A percentile compares a stretch with the other conserved stretches of the same genome.
These are phyloP conservation scores for Saturnispora kantuleensis DNA, from an alignment of 805 yeast genomes.

Conservation along the genomic window DNA sequence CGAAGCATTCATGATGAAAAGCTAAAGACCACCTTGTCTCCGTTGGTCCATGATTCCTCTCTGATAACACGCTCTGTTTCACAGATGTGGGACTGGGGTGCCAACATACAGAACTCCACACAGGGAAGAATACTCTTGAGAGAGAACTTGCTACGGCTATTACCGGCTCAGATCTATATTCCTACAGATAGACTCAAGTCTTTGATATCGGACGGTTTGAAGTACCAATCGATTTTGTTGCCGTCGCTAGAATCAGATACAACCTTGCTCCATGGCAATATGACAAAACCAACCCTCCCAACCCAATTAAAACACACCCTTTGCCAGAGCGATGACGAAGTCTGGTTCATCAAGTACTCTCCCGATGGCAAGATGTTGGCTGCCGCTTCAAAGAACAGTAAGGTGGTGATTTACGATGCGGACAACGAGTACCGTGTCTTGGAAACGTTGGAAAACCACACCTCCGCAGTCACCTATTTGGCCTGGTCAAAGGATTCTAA, in stretches of 20 bases:
- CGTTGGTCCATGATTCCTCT: background rate
- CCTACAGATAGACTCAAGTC: slow-evolving; percentile 45
- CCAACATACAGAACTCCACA: background rate
- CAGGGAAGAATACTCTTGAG: slow-evolving; percentile 32
- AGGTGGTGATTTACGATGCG: slow-evolving; percentile 58
- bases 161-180: slow-evolving; percentile 36
- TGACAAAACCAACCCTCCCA: slow-evolving; percentile 27
- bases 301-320: slow-evolving; percentile 37
- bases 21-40: slow-evolving; percentile 4
- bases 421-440: slow-evolving; percentile 32
- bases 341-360: slow-evolving; percentile 75
- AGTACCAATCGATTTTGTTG: slow-evolving; percentile 30
- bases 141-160: slow-evolving; percentile 32
- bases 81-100: slow-evolving; percentile 6
- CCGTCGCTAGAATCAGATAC: slow-evolving; percentile 19
- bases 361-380: slow-evolving; percentile 69
- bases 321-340: slow-evolving; percentile 55
- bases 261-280: slow-evolving; percentile 3
- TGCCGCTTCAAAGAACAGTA: slow-evolving; percentile 64
- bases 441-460: slow-evolving; percentile 34
- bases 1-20: background rate
- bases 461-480: slow-evolving; percentile 50
- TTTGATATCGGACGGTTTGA: slow-evolving; percentile 41
- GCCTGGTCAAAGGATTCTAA: slow-evolving; percentile 71
- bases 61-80: background rate